Evolutionary conservation across 306 rosid species (phyloP), one percentile per base, ranked within the genome.

Genomic region (Glycine latifolia): DNA sequence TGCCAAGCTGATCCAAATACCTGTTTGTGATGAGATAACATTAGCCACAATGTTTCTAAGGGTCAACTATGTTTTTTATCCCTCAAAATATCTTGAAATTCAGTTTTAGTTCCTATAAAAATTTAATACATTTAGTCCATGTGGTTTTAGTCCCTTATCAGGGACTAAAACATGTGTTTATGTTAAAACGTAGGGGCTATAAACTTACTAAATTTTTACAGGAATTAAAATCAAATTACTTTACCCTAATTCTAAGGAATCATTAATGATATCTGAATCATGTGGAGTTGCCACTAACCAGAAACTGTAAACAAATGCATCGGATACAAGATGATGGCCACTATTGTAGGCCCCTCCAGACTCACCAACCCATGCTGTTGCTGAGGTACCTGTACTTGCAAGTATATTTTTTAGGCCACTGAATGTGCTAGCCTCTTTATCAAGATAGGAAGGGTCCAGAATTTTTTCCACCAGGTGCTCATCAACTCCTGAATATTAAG

Each of bases 331-430:
- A 83, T 93, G 90, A 58, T 76, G 93, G 55, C 98, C 99, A 67
- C 99, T 95, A 83, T 93, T 95, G 80, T 92, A 95, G 26, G 99
- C 99, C 59, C 99, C 99, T 86, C 99, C 99, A 4, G 99, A 83
- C 83, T 95, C 99, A 39, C 98, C 97, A 78, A 95, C 99, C 98
- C 99, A 95, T 0, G 99, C 92, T 49, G 67, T 77, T 37, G 97
- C 92, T 7, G 94, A 81, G 71, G 90, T 89, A 73, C 74, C 80
- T 63, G 93, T 86, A 55, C 86, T 86, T 85, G 26, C 79, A 16
- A 93, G 83, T 81, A 89, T 14, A 80, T 77, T 58, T 17, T 78
- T 89, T 52, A 95, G 97, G 82, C 62, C 83, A 8, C 84, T 79
- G 74, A 93, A 95, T 53, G 97, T 91, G 71, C 55, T 44, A 39